Percentiles rank a stretch among this genome's conserved stretches.
phyloP scores from a whole-genome alignment of 441 rosid genomes.

The Gossypium gossypioides region DNA sequence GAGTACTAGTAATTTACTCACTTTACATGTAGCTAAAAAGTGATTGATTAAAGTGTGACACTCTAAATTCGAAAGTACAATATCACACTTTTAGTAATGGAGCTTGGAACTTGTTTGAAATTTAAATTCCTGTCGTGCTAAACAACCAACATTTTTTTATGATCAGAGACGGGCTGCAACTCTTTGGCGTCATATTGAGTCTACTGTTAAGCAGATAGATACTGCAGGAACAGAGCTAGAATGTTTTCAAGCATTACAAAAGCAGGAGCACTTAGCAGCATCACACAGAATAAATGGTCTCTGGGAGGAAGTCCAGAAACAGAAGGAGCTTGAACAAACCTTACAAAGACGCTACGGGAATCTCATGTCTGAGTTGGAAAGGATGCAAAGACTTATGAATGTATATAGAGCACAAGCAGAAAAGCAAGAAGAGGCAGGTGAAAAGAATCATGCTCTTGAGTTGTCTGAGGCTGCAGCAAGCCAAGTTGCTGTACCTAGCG shows the following conservation, averaged over 20 bases:
- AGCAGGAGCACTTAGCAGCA: constrained; percentile 87
- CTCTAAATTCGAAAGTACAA: not conserved
- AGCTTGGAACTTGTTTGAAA: not conserved
- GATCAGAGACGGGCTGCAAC: constrained; percentile 63
- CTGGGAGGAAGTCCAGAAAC: constrained; percentile 82
- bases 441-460: constrained; percentile 17
- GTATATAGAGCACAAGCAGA: constrained; percentile 39
- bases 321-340: constrained; percentile 71
- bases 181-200: constrained; percentile 67
- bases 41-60: too few relatives aligned
- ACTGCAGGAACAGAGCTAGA: constrained; percentile 82
- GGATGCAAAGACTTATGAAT: constrained; percentile 34
- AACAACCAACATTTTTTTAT: not conserved
- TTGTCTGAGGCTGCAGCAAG: constrained; percentile 19
- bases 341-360: constrained; percentile 65
- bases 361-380: constrained; percentile 50
- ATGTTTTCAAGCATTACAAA: constrained; percentile 81
- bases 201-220: constrained; percentile 72
- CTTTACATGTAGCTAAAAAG: too few relatives aligned
- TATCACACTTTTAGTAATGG: not conserved
- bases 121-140: not conserved
- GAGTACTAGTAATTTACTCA: not conserved
- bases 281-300: constrained; percentile 65
- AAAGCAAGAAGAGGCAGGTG: constrained; percentile 40
- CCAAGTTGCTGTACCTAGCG: constrained; percentile 17